A percentile compares a stretch with the other conserved stretches of the same genome.
Conservation (phyloP, 2,329 filamentous ascomycete species). For the Niveomyces coronatus region DNA sequence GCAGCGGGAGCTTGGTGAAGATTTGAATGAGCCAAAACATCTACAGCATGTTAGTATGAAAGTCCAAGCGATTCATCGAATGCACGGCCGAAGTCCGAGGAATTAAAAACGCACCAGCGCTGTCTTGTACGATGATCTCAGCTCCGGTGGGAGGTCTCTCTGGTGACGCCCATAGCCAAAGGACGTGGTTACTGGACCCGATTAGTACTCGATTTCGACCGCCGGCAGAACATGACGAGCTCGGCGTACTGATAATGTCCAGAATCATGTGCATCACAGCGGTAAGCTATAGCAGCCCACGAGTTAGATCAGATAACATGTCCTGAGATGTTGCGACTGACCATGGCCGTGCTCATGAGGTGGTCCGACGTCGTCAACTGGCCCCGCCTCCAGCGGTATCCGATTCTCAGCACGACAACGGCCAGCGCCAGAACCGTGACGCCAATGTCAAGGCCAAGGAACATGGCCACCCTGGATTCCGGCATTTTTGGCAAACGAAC, state of each 20-base stretch:
- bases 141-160: conserved; percentile 5
- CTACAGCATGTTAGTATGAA: conserved; percentile 1
- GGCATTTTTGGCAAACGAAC: neutral
- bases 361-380: conserved; percentile 5
- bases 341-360: conserved; percentile 8
- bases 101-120: conserved; percentile 1
- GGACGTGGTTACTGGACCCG: conserved; percentile 4
- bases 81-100: neutral
- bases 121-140: conserved; percentile 6
- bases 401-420: conserved; percentile 5
- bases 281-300: neutral
- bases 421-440: conserved; percentile 6
- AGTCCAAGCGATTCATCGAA: neutral
- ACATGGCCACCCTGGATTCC: conserved; percentile 8
- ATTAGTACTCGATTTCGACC: neutral
- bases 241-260: conserved; percentile 8
- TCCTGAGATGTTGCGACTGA: neutral
- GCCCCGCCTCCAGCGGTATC: conserved; percentile 5
- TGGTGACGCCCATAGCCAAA: conserved; percentile 10
- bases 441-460: conserved; percentile 7
- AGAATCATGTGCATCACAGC: conserved; percentile 8
- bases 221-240: neutral
- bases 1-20: conserved; percentile 8
- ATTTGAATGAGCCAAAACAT: conserved; percentile 11
- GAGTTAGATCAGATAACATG: neutral